Percentiles rank a stretch among this genome's conserved stretches.
These are phyloP conservation scores for Rutstroemia sp. DNA, from an alignment of 2,329 filamentous ascomycete species.

Conservation along the genomic window DNA sequence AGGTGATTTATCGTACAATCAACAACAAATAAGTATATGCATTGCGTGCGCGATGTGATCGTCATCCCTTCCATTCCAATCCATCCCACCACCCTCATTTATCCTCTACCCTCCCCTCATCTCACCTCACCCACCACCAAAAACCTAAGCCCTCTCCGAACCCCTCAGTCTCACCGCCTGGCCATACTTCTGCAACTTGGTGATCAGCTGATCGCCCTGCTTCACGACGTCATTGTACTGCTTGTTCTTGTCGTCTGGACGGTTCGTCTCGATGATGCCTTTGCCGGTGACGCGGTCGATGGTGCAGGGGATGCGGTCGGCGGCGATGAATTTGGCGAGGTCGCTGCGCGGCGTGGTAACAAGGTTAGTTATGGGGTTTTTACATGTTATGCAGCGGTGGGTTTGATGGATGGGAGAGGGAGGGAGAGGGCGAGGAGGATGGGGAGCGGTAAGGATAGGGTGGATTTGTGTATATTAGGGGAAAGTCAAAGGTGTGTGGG, in stretches of 20 bases:
- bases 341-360: constrained; percentile 57
- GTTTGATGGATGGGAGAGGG: background rate
- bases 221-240: constrained; percentile 98
- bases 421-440: background rate
- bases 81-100: background rate
- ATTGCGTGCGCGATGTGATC: no score
- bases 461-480: no score
- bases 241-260: constrained; percentile 98
- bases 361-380: background rate
- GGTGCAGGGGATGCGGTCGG: constrained; percentile 87
- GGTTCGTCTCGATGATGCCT: constrained; percentile 95
- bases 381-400: background rate
- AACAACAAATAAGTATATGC: background rate
- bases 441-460: constrained; percentile 10
- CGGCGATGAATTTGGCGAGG: constrained; percentile 93
- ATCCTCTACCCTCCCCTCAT: background rate
- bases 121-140: background rate
- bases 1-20: background rate
- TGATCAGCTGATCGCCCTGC: constrained; percentile 95
- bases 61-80: no score
- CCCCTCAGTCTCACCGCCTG: constrained; percentile 91
- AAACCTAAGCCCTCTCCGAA: constrained; percentile 66
- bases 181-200: constrained; percentile 98
- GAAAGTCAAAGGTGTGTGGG: background rate
- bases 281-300: constrained; percentile 96